These are phyloP conservation scores for Blastocystis sp. DNA, from an alignment of 352 stramenopile species.

Conservation along the genomic window DNA sequence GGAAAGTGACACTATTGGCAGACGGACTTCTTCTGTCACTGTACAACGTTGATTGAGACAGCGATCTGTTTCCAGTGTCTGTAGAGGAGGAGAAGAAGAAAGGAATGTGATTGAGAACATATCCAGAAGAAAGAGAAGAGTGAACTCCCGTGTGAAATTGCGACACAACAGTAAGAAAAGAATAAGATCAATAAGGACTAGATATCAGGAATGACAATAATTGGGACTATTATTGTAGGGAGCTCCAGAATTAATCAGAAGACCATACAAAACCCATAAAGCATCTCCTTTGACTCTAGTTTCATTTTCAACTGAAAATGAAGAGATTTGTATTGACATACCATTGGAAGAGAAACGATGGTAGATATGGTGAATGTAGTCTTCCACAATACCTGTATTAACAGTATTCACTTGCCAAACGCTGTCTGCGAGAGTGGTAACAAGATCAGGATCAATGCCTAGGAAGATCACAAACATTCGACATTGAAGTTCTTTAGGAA, in stretches of 20 bases:
- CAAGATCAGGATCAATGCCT: neutral
- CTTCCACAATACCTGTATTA: slow-evolving; percentile 25
- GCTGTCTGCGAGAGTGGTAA: slow-evolving; percentile 13
- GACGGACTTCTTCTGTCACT: neutral
- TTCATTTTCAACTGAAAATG: neutral
- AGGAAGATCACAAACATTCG: slow-evolving; percentile 22
- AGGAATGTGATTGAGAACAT: slow-evolving; percentile 16
- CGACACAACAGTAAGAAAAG: neutral
- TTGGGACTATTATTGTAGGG: neutral
- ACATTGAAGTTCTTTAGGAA: slow-evolving; percentile 7
- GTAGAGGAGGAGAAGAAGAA: neutral
- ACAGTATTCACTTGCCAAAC: neutral
- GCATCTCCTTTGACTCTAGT: neutral
- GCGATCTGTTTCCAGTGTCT: neutral
- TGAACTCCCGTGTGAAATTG: slow-evolving; percentile 18
- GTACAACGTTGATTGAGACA: neutral
- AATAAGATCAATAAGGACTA: neutral
- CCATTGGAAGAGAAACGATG: neutral
- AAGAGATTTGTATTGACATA: neutral
- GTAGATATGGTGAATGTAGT: slow-evolving; percentile 34
- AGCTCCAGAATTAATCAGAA: slow-evolving; percentile 36
- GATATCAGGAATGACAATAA: neutral
- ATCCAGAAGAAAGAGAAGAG: slow-evolving; percentile 35
- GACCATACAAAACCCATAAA: slow-evolving; percentile 7
- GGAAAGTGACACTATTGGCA: slow-evolving; percentile 39